Percentiles rank a stretch among this genome's conserved stretches.
Conservation (phyloP, 2,329 filamentous ascomycete species). For the Didymella lethalis region DNA sequence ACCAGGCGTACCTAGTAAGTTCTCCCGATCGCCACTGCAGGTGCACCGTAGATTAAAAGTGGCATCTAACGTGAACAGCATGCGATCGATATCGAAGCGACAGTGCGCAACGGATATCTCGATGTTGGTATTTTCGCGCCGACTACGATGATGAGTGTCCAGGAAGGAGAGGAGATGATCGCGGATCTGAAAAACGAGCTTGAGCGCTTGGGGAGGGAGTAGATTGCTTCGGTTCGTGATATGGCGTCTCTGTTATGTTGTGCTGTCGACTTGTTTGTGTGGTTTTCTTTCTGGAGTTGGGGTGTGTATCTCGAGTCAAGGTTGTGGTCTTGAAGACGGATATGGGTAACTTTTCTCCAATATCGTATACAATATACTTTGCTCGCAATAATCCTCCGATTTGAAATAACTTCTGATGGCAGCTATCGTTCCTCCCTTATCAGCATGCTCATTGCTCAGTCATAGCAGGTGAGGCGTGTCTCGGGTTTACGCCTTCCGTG, state of each 20-base stretch:
- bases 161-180: constrained; percentile 39
- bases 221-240: neutral
- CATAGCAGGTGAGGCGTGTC: too few relatives aligned
- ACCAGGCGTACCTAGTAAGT: constrained; percentile 52
- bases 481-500: too few relatives aligned
- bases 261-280: neutral
- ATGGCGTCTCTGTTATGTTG: neutral
- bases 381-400: neutral
- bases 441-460: too few relatives aligned
- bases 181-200: neutral
- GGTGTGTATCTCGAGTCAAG: neutral
- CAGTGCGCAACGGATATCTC: constrained; percentile 57
- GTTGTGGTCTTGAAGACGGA: neutral
- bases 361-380: neutral
- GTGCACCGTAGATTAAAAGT: too few relatives aligned
- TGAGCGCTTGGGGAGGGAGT: neutral
- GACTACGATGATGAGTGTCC: constrained; percentile 52
- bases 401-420: too few relatives aligned
- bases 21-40: too few relatives aligned
- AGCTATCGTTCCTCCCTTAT: too few relatives aligned
- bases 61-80: constrained; percentile 50
- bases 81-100: constrained; percentile 64
- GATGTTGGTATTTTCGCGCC: constrained; percentile 63
- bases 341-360: neutral
- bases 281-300: neutral